Evolutionary conservation across 164 flowering plant species (phyloP), one percentile per base, ranked within the genome.

Genomic region (Nelumbo lutea): DNA sequence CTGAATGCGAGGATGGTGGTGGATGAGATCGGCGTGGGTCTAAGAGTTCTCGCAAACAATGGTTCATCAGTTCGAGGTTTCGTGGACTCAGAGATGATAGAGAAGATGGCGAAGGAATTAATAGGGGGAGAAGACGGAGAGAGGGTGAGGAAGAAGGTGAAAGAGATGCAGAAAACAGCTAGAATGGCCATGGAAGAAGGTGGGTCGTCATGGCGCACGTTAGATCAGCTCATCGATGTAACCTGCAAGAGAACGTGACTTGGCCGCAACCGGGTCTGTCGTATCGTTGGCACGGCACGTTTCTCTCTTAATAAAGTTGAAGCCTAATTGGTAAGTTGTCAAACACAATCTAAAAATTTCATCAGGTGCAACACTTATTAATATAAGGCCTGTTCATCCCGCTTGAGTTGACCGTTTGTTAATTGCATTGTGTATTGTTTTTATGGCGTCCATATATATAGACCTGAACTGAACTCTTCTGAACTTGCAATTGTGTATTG

Each of bases 111-210:
- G 65, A 78, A 62, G 57, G 85, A 82, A 62, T 70, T 88, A 69
- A 81, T 86, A 84, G 86, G 67, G 9, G 88, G 83, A 10, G 85
- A 82, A 66, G 75, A 42, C 61, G 89, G 86, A 41, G 61, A 64
- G 69, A 74, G 52, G 59, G 84, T 50, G 60, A 79, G 77, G 76
- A 61, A 76, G 81, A 85, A 77, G 76, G 82, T 74, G 58, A 73
- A 61, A 75, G 82, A 76, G 52, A 43, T 69, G 4, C 80, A 72
- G 1, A 77, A 61, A 7, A 66, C 73, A 44, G 93, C 86, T 0
- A 74, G 40, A n/a, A 67, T 43, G 56, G 84, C 88, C 1, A 46
- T 83, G 76, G 75, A 70, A 42, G 83, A 83, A 55, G 85, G 81
- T 51, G 91, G 95, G 2, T 83, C 89, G 41, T 87, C 91, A 1